A percentile compares a stretch with the other conserved stretches of the same genome.
phyloP scores from a whole-genome alignment of 768 basidiomycete species.

The Artomyces pyxidatus region DNA sequence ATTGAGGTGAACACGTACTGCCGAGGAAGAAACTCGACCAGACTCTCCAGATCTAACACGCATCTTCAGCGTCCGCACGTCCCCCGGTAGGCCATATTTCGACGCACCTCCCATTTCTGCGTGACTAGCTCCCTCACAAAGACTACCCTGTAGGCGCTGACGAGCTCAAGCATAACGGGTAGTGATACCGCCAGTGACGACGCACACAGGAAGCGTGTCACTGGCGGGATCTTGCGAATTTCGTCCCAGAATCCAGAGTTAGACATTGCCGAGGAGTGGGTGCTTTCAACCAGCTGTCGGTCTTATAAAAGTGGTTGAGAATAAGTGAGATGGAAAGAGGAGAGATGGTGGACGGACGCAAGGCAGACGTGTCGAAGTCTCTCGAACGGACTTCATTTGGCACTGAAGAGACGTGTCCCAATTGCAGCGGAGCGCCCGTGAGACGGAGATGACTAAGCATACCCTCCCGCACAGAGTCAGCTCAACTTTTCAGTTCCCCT shows the following conservation, averaged over 20 bases:
- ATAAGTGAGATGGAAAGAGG: no score
- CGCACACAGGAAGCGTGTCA: conserved; percentile 62
- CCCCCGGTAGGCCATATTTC: conserved; percentile 1
- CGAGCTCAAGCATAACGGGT: conserved; percentile 44
- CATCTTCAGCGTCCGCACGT: not conserved
- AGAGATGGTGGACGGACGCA: no score
- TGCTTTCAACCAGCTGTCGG: no score
- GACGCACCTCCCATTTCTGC: conserved; percentile 44
- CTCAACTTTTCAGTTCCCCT: no score
- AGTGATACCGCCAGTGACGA: conserved; percentile 56
- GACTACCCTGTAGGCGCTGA: conserved; percentile 45
- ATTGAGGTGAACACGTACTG: conserved; percentile 25
- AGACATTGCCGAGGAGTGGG: conserved; percentile 6
- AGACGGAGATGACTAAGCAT: no score
- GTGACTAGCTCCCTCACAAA: conserved; percentile 43
- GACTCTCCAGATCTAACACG: conserved; percentile 58
- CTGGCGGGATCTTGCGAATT: conserved; percentile 74
- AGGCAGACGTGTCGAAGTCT: no score
- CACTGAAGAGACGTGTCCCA: no score
- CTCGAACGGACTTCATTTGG: no score
- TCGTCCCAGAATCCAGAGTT: conserved; percentile 32
- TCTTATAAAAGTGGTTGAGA: no score
- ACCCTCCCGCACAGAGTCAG: no score
- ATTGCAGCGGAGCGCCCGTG: no score
- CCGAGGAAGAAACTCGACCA: conserved; percentile 72